Base-by-base conservation (phyloP, 176 grass and related monocot genomes). In the Lolium perenne region DNA sequence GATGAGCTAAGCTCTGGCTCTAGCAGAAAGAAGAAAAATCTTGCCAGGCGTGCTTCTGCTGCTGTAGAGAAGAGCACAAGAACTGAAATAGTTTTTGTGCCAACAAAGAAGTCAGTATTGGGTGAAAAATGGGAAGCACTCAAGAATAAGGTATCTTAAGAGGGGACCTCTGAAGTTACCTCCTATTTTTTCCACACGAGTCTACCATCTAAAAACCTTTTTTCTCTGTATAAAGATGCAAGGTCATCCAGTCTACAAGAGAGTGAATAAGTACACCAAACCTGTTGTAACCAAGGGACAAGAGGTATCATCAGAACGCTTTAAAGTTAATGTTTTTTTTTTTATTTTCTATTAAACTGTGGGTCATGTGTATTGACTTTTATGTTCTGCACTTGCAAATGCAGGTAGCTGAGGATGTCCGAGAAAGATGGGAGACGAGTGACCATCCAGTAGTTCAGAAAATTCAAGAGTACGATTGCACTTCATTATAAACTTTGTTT, bases 341-440 rank as follows among this genome's bases (percentile, higher is more conserved):
- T 12, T 35, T 35, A 16, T 8, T 66, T 63, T 71, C 89, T 26
- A 68, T 66, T 67, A 58, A 85, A 58, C n/a, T 92, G 48, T 83
- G 46, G 48, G 38, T 29, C 32, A 54, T 71, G 13, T 59, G 10
- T 56, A 59, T 43, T 38, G 10, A 56, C 74, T 51, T 71, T 15
- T 47, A 38, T 81, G 38, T 47, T 75, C 8, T 85, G 35, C 25
- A 15, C 71, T 75, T 93, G 13, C 74, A 84, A 81, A 89, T 71
- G 65, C 74, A 98, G 96, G 87, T 98, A 87, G 96, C 96, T 67
- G 96, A 94, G 84, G 96, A 98, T 82, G 86, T 98, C 60, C 88
- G 90, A 71, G 96, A 98, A 85, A 82, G 93, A 78, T 95, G 93
- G 96, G 96, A 98, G 64, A 98, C 96, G 6, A 98, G 96, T 88